phyloP scores from a whole-genome alignment of 2,329 filamentous ascomycete genomes.

The Raffaelea arxii region DNA sequence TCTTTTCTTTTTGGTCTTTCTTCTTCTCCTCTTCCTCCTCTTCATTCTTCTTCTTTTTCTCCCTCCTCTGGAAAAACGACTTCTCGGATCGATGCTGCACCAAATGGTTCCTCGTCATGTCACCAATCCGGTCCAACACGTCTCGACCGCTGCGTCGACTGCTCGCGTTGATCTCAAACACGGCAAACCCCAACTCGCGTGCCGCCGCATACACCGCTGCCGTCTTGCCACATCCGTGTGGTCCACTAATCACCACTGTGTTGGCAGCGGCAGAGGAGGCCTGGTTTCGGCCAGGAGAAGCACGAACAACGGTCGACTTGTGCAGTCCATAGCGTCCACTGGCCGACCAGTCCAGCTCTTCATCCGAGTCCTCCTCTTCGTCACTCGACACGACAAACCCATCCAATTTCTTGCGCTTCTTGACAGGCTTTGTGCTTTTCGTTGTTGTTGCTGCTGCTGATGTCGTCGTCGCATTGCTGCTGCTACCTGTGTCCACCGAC shows the following conservation, averaged over 20 bases:
- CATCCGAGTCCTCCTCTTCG: conserved; percentile 58
- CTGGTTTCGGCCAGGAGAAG: conserved; percentile 23
- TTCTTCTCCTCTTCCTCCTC: conserved; percentile 3
- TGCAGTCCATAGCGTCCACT: conserved; percentile 24
- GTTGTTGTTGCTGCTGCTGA: conserved; percentile 14
- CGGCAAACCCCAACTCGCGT: conserved; percentile 81
- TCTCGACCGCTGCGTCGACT: conserved; percentile 81
- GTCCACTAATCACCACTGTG: conserved; percentile 78
- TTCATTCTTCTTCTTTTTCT: conserved; percentile 18
- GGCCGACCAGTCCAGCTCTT: conserved; percentile 39
- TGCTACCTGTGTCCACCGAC: conserved; percentile 56
- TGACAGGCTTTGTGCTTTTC: conserved; percentile 9
- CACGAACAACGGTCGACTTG: conserved; percentile 47
- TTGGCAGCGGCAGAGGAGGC: conserved; percentile 44
- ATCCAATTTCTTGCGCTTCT: conserved; percentile 57
- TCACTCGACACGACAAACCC: conserved; percentile 73
- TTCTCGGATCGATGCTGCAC: conserved; percentile 51
- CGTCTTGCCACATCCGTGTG: conserved; percentile 85
- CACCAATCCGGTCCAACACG: conserved; percentile 81
- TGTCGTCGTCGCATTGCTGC: conserved; percentile 21
- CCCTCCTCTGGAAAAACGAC: no score
- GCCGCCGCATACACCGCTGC: conserved; percentile 86
- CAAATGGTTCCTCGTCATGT: conserved; percentile 94
- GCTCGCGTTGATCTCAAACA: conserved; percentile 89
- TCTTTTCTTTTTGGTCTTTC: conserved; percentile 11